These are phyloP conservation scores for Botryosphaeria dothidea DNA, from an alignment of 2,329 filamentous ascomycete genomes.

Conservation along the genomic window DNA sequence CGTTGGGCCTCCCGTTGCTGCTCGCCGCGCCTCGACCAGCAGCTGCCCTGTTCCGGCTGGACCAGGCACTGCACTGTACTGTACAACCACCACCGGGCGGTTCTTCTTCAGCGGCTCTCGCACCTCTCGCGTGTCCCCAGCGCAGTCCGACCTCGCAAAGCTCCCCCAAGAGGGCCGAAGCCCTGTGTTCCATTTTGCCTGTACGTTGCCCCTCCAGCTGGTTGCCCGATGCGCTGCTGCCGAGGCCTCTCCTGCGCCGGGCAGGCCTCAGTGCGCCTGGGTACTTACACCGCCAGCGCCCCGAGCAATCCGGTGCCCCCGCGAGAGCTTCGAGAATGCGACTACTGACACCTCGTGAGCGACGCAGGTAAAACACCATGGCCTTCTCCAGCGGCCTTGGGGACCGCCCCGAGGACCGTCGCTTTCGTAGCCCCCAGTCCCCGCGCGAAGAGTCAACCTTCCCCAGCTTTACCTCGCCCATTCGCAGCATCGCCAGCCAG, in stretches of 20 bases:
- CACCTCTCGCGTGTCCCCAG: conserved; percentile 13
- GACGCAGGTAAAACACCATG: conserved; percentile 46
- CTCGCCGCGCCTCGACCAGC: conserved; percentile 12
- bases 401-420: conserved; percentile 75
- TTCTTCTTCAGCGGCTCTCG: conserved; percentile 8
- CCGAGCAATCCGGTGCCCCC: not conserved
- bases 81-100: conserved; percentile 19
- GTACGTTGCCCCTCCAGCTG: conserved; percentile 4
- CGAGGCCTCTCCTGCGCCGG: not conserved
- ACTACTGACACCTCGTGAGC: conserved; percentile 10
- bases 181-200: conserved; percentile 16
- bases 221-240: not conserved
- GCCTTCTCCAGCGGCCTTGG: conserved; percentile 64
- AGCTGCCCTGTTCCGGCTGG: conserved; percentile 14
- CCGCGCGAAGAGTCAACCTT: conserved; percentile 72
- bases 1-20: conserved; percentile 7
- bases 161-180: conserved; percentile 3
- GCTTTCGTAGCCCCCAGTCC: conserved; percentile 75
- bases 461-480: conserved; percentile 70
- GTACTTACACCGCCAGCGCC: conserved; percentile 6
- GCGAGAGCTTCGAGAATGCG: not conserved
- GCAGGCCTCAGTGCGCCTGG: not conserved
- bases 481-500: conserved; percentile 65
- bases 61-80: conserved; percentile 17
- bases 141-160: not conserved